Evolutionary conservation across 2,329 filamentous ascomycete species (phyloP).

Genomic region (Chaetomiaceae sp.): DNA sequence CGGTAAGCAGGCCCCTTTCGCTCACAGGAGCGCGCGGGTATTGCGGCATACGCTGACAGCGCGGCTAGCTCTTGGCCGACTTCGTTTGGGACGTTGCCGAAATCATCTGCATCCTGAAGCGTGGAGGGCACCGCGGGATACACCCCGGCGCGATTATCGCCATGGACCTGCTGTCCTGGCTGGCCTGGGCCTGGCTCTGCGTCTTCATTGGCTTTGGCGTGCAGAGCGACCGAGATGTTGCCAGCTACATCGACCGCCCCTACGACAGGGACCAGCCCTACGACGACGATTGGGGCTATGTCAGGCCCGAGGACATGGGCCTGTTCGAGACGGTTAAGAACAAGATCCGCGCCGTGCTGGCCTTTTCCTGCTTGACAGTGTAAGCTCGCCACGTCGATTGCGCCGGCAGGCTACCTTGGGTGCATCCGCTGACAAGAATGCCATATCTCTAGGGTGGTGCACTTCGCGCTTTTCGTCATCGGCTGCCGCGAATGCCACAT

Average conservation of each 20-base stretch:
- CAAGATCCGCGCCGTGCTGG: conserved; percentile 6
- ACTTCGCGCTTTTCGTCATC: conserved; percentile 17
- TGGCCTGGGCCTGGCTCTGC: conserved; percentile 1
- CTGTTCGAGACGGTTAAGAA: not conserved
- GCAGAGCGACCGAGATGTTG: not conserved
- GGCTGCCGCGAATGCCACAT: conserved; percentile 14
- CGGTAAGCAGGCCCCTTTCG: not conserved
- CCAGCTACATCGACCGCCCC: not conserved
- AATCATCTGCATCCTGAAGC: conserved; percentile 7
- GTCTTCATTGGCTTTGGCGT: not conserved
- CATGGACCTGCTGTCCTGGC: conserved; percentile 12
- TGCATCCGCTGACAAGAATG: not conserved
- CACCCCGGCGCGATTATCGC: conserved; percentile 27
- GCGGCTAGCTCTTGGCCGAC: not conserved
- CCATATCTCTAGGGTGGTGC: not conserved
- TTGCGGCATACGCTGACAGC: too few relatives aligned
- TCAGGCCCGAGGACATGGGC: not conserved
- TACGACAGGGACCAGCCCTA: not conserved
- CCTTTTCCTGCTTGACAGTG: not conserved
- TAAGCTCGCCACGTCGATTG: not conserved
- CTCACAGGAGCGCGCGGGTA: too few relatives aligned
- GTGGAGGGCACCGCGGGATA: conserved; percentile 19
- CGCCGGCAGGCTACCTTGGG: not conserved
- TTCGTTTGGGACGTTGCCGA: conserved; percentile 12
- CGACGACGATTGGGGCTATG: not conserved